Evolutionary conservation across 108 stramenopile genomes (phyloP), one percentile per base, ranked within the genome.

Genomic region (Halocafeteria seosinensis): DNA sequence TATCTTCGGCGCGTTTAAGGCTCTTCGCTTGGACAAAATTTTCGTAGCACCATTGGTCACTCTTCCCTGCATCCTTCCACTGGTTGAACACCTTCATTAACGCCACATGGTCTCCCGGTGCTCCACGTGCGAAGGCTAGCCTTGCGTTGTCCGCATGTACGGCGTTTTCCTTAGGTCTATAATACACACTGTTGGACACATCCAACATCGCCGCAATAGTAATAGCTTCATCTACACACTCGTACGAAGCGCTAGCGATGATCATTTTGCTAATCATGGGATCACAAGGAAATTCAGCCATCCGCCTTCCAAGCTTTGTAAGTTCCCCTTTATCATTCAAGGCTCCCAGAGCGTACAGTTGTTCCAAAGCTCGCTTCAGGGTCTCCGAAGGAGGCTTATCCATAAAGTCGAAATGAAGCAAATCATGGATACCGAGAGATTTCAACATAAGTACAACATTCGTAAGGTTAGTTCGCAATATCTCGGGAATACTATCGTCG

Each of bases 401-500:
- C 98, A 96, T 96, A 76, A 96, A 99, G 70, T 99, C 98, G 70
- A 99, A 99, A 53, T 91, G 74, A 0, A 99, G 67, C 55, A 99
- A 73, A 66, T 99, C 90, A 69, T 99, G 84, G 74, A 99, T 95
- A 21, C 98, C 98, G 28, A 99, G 81, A 70, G 84, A 85, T 74
- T 95, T 96, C 26, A 99, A 80, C 91, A 94, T 85, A 32, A 99
- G 76, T 31, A 99, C 98, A 24, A 99, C 95, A 68, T 90, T 94
- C 27, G 90, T 88, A 84, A 99, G 86, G 71, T 99, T 99, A 30
- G 93, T 99, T 21, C 98, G 63, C 61, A 92, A 75, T 35, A 99
- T 99, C 73, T 99, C 98, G 0, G 97, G 98, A 17, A 88, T 79
- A 12, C 92, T 96, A 59, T 94, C 92, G 35, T 91, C 87, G 62